Evolutionary conservation across 2,329 filamentous ascomycete genomes (phyloP), one percentile per base, ranked within the genome.

Genomic region (Chrysoporthe cubensis): DNA sequence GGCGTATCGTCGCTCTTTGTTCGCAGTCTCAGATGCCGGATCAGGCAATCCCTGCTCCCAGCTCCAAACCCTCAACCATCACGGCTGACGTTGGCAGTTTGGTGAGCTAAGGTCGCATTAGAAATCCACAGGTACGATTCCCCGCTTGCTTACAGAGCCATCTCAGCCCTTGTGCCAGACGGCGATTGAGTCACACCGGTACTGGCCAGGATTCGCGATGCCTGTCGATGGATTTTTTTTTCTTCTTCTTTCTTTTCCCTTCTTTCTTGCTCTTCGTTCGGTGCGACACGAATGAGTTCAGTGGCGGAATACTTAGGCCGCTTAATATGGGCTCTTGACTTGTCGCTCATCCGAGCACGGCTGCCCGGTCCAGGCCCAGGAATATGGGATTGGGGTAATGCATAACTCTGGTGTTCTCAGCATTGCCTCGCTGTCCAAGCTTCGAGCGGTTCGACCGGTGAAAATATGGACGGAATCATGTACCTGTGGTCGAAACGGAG

Each of bases 111-210:
- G 37, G n/a, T 16, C 37, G 37, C 57, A 60, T 60, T 60, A 43
- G 57, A 60, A 60, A 60, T 60, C 57, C 57, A 43, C 18, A 26
- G 40, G 16, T 32, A 6, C 14, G 34, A 16, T 44, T 26, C 57
- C 57, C 57, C 57, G 57, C 57, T 43, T 60, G 57, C 57, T 60
- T 60, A 54, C 26, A 34, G 50, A 54, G 50, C 50, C 26, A 26
- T 34, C 21, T 32, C 26, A 34, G 50, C 26, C 26, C 50, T 26
- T 26, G 50, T 21, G 4, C 14, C 14, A 5, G 50, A 54, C 26
- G 21, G 50, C 21, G 50, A 26, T 13, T 54, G 50, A 54, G 50
- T 54, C 50, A 54, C 13, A 34, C 21, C 50, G 50, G 50, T 21
- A 54, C 32, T 54, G 14, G 50, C 50, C 21, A 50, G 8, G n/a